A percentile compares a stretch with the other conserved stretches of the same genome.
Conservation (phyloP, 2,329 filamentous ascomycete species). For the Amphichorda felina region DNA sequence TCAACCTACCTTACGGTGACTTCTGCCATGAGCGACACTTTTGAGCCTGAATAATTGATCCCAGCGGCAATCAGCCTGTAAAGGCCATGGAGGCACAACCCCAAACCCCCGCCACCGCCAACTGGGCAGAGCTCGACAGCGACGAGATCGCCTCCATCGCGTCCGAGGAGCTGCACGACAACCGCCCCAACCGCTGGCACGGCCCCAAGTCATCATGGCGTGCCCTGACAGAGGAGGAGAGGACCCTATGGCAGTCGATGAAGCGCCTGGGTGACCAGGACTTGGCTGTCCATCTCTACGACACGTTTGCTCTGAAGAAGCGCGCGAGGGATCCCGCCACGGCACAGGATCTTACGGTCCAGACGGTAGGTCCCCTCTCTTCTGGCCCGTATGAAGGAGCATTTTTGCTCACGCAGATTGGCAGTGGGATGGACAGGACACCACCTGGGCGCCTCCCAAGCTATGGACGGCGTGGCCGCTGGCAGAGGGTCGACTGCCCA, state of each 20-base stretch:
- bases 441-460: constrained; percentile 39
- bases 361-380: constrained; percentile 11
- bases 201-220: constrained; percentile 59
- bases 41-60: too few species aligned
- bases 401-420: too few species aligned
- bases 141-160: constrained; percentile 33
- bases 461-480: constrained; percentile 84
- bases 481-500: constrained; percentile 47
- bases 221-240: constrained; percentile 46
- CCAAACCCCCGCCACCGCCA: background rate
- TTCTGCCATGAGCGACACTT: too few species aligned
- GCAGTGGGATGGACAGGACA: constrained; percentile 17
- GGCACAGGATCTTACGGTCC: constrained; percentile 14
- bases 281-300: constrained; percentile 67
- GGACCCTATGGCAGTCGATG: constrained; percentile 50
- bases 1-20: too few species aligned
- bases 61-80: too few species aligned
- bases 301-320: constrained; percentile 56
- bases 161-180: constrained; percentile 31
- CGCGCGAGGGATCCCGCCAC: constrained; percentile 12
- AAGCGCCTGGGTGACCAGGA: constrained; percentile 53
- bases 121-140: constrained; percentile 22
- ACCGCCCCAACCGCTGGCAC: constrained; percentile 61
- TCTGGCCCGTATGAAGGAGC: background rate
- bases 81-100: too few species aligned